These are phyloP conservation scores for Pseudonitzschia multiseries DNA, from an alignment of 108 stramenopile genomes.

Conservation along the genomic window DNA sequence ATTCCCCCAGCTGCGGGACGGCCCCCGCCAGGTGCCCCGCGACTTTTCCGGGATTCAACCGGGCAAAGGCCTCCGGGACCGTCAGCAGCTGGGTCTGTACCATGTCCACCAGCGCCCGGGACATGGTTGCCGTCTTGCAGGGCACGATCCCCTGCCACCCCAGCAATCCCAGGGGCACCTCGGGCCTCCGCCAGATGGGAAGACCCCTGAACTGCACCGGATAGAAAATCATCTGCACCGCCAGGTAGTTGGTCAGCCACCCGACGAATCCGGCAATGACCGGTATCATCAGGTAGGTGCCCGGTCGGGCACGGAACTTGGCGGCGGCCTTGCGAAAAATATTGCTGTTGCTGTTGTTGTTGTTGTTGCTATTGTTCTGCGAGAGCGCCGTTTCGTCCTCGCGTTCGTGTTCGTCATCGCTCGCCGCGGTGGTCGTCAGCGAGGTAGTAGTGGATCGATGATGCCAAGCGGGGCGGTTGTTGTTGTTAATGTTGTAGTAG, in stretches of 20 bases:
- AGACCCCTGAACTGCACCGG: constrained; percentile 82
- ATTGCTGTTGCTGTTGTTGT: no score
- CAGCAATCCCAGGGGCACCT: constrained; percentile 70
- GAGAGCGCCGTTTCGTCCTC: no score
- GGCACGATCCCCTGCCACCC: constrained; percentile 93
- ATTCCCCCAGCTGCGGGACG: constrained; percentile 66
- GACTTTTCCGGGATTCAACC: constrained; percentile 64
- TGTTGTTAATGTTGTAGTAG: no score
- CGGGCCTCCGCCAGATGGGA: constrained; percentile 57
- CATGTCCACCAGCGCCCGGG: constrained; percentile 80
- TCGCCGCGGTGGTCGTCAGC: no score
- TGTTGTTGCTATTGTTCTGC: no score
- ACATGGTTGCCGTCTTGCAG: constrained; percentile 84
- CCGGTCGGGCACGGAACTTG: constrained; percentile 65
- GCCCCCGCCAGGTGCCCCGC: constrained; percentile 65
- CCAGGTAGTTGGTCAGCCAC: constrained; percentile 93
- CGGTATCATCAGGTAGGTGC: constrained; percentile 82
- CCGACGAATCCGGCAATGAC: constrained; percentile 89
- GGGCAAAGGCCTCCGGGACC: constrained; percentile 74
- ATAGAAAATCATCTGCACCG: constrained; percentile 90
- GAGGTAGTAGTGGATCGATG: no score
- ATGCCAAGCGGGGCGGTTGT: no score
- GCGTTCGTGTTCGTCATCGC: no score
- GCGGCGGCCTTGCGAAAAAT: constrained; percentile 9
- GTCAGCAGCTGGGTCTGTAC: constrained; percentile 80